Evolutionary conservation across 2,329 filamentous ascomycete species (phyloP).

Genomic region (Colletotrichum zoysiae): DNA sequence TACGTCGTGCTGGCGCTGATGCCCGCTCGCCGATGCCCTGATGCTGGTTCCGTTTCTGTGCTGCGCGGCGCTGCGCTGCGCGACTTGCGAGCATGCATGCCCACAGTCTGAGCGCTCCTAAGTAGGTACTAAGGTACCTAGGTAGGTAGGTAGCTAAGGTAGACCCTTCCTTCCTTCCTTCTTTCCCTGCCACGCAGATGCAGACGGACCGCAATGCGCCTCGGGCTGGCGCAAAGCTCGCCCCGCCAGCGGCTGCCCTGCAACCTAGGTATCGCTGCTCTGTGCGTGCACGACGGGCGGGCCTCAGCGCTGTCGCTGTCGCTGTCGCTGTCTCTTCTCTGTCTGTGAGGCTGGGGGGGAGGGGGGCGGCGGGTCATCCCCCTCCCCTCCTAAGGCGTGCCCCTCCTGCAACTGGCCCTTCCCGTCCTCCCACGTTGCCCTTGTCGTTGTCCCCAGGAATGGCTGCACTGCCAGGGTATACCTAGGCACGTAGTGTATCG

Average conservation of each 20-base stretch:
- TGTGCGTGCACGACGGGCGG: constrained; percentile 13
- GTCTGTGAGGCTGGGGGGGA: not conserved
- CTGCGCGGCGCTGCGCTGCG: not conserved
- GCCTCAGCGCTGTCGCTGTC: not conserved
- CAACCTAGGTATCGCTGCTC: not conserved
- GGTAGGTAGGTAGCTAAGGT: too few species aligned
- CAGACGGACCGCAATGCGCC: constrained; percentile 8
- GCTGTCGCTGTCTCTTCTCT: constrained; percentile 1
- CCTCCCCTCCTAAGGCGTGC: constrained; percentile 9
- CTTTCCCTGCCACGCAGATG: not conserved
- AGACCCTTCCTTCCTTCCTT: constrained; percentile 12
- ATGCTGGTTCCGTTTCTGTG: not conserved
- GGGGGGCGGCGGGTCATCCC: not conserved
- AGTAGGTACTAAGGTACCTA: too few species aligned
- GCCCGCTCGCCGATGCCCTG: not conserved
- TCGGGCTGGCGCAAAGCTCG: not conserved
- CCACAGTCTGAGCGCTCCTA: constrained; percentile 2
- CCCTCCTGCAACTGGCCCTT: constrained; percentile 25
- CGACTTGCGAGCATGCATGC: constrained; percentile 18
- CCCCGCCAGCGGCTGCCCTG: constrained; percentile 10
- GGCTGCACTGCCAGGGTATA: constrained; percentile 3
- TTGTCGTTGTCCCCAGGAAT: constrained; percentile 17
- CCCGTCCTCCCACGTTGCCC: constrained; percentile 19
- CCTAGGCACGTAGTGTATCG: not conserved
- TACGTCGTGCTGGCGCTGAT: not conserved